Base-by-base conservation (phyloP, 2,329 filamentous ascomycete species). In the Diaporthe humulicola region DNA sequence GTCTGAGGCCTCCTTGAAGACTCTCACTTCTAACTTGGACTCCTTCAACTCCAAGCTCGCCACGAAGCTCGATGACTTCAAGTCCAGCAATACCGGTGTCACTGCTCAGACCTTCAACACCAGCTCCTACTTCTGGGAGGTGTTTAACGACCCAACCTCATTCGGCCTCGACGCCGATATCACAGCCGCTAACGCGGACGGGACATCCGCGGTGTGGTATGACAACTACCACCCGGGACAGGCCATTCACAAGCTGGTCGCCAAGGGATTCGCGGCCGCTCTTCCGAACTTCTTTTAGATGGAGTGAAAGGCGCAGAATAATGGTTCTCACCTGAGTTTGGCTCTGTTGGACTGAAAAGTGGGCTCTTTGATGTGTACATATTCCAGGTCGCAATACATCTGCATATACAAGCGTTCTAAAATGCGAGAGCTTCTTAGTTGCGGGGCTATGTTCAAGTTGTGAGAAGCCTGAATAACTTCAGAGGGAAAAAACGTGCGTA, bases 211-310 rank as follows among this genome's bases (percentile, higher is more conserved):
- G 15, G 74, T 76, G 19, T 74, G 74, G 74, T 74, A 74, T 17
- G 74, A 74, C n/a, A 52, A 56, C 69, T 76, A 76, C 54, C 72
- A 76, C 48, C 74, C 74, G n/a, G 74, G 74, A 7, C 74, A 76
- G 30, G 69, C 66, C 2, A 72, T 76, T 17, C 74, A 76, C 56
- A 72, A 64, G 7, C 54, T 74, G 48, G 74, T 76, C 30, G 74
- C 72, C 30, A 42, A 74, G 56, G 74, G 72, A 28, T 76, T 74
- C 7, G 67, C 48, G 22, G 25, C 48, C 3, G 69, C 74, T 40
- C 25, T 76, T 60, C 58, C 74, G 1, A 69, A 66, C 15, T 69
- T 64, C 25, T 74, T 76, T 40, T 76, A 72, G 36, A 38, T 10
- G 17, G 14, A 14, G 15, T 30, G 33, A 22, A 7, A n/a, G 3